These are phyloP conservation scores for Sporothrix dimorphospora DNA, from an alignment of 2,329 filamentous ascomycete species.

Conservation along the genomic window DNA sequence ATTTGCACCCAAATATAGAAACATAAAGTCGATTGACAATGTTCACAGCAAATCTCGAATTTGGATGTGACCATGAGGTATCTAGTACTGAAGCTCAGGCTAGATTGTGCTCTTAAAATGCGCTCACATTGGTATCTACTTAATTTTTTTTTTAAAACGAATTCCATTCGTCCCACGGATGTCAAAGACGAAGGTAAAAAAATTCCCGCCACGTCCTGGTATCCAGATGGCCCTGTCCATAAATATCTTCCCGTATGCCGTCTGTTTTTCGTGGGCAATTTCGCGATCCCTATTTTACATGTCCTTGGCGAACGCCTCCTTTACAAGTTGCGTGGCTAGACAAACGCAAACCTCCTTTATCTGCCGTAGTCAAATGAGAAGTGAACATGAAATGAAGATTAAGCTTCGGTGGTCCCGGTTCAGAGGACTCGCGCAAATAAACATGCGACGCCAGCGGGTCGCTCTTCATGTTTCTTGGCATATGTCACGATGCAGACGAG, in stretches of 20 bases:
- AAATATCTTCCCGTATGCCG: background rate
- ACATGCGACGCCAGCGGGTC: background rate
- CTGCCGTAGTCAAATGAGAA: background rate
- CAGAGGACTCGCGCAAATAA: too few relatives aligned
- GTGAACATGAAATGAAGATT: background rate
- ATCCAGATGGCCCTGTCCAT: background rate
- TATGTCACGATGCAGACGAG: background rate
- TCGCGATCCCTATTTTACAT: background rate
- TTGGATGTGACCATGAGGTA: too few relatives aligned
- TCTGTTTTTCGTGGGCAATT: slow-evolving; percentile 4
- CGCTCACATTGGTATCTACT: too few relatives aligned
- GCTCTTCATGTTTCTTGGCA: background rate
- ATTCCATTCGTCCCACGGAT: too few relatives aligned
- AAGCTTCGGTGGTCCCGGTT: background rate
- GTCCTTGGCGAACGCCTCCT: background rate
- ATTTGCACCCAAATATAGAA: too few relatives aligned
- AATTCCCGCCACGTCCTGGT: background rate
- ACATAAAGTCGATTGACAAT: too few relatives aligned
- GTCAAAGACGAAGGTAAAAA: background rate
- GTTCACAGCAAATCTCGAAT: too few relatives aligned
- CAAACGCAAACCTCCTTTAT: background rate
- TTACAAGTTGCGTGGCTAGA: background rate
- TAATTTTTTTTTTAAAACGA: too few relatives aligned
- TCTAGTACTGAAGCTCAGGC: too few relatives aligned
- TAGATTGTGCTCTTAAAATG: too few relatives aligned